Percentiles rank a stretch among this genome's conserved stretches.
phyloP scores from a whole-genome alignment of 139 green algal species.

The Mesostigma viride region DNA sequence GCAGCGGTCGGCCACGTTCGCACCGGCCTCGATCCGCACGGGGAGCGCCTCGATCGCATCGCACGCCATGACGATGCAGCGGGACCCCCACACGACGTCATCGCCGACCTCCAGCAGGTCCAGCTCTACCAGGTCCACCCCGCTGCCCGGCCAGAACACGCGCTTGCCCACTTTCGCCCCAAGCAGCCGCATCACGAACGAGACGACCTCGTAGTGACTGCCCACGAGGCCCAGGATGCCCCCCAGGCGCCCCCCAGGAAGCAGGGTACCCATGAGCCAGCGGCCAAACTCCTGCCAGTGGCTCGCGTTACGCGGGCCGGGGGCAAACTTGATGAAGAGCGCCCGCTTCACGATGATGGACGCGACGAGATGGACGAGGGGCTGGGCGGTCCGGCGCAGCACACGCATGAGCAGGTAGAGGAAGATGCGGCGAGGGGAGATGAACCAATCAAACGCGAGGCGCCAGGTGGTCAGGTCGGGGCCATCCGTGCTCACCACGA shows the following conservation, averaged over 20 bases:
- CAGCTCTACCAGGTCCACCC: slow-evolving; percentile 15
- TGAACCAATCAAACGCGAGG: slow-evolving; percentile 20
- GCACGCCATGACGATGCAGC: neutral
- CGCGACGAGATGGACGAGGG: slow-evolving; percentile 6
- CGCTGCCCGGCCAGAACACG: slow-evolving; percentile 29
- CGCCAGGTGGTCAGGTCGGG: slow-evolving; percentile 7
- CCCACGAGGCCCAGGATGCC: slow-evolving; percentile 13
- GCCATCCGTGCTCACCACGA: neutral
- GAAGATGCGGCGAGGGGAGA: slow-evolving; percentile 9
- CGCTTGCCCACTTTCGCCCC: slow-evolving; percentile 18
- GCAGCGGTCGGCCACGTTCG: slow-evolving; percentile 21
- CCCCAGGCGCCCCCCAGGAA: slow-evolving; percentile 8
- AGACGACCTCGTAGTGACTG: slow-evolving; percentile 17
- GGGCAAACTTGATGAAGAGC: slow-evolving; percentile 16
- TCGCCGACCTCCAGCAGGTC: slow-evolving; percentile 29
- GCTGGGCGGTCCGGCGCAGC: neutral
- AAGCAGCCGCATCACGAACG: slow-evolving; percentile 11
- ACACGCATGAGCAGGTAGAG: slow-evolving; percentile 14
- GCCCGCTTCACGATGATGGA: slow-evolving; percentile 20
- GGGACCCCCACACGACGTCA: slow-evolving; percentile 28
- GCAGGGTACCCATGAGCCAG: slow-evolving; percentile 14
- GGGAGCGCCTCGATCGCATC: slow-evolving; percentile 11
- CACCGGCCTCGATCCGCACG: slow-evolving; percentile 3
- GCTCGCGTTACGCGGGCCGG: slow-evolving; percentile 8
- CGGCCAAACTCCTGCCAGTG: slow-evolving; percentile 15